Percentiles rank a stretch among this genome's conserved stretches.
phyloP scores from a whole-genome alignment of 2,329 filamentous ascomycete species.

The Verticillium alfalfae region DNA sequence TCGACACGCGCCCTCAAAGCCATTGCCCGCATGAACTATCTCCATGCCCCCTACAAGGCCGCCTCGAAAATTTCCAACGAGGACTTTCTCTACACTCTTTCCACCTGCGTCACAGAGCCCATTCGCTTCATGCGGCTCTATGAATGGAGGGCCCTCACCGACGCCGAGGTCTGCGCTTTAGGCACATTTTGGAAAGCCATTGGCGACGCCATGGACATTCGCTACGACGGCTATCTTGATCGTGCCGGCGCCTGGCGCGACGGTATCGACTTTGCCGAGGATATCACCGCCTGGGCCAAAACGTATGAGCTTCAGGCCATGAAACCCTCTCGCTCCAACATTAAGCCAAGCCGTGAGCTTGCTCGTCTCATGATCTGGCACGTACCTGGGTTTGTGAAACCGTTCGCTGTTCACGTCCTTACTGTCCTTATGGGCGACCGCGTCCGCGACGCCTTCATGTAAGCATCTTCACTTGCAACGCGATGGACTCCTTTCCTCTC shows the following conservation, averaged over 20 bases:
- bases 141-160: constrained; percentile 65
- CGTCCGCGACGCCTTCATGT: constrained; percentile 61
- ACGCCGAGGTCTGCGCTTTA: constrained; percentile 63
- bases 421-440: constrained; percentile 59
- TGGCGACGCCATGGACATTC: constrained; percentile 65
- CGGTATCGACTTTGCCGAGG: constrained; percentile 45
- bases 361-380: constrained; percentile 54
- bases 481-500: background rate
- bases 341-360: constrained; percentile 51
- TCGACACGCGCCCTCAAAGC: constrained; percentile 27
- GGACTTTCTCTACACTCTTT: constrained; percentile 33
- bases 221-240: constrained; percentile 33
- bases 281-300: constrained; percentile 41
- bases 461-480: constrained; percentile 15
- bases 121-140: constrained; percentile 56
- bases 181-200: constrained; percentile 67
- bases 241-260: constrained; percentile 34
- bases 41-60: constrained; percentile 29
- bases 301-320: constrained; percentile 56
- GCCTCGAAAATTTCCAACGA: constrained; percentile 27
- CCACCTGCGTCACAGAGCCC: constrained; percentile 62
- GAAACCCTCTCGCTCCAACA: constrained; percentile 44
- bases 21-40: constrained; percentile 32
- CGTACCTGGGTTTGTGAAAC: constrained; percentile 39
- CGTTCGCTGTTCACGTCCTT: constrained; percentile 43